These are phyloP conservation scores for Kluyveromyces nonfermentans DNA, from an alignment of 805 yeast genomes.

Conservation along the genomic window DNA sequence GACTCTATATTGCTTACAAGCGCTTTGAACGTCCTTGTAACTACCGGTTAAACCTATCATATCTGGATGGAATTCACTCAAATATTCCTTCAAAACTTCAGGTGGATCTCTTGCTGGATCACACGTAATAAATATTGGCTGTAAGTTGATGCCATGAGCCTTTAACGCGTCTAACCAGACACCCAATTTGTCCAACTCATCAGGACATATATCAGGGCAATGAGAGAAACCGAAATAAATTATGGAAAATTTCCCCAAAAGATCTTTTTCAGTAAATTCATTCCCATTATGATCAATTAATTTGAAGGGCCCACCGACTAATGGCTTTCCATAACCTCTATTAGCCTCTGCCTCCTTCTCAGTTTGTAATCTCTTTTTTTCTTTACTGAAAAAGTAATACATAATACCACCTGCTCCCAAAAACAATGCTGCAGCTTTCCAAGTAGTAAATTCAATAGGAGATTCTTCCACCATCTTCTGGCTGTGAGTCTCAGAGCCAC, in stretches of 20 bases:
- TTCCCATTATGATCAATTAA: conserved; percentile 64
- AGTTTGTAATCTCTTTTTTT: conserved; percentile 64
- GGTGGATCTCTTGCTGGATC: conserved; percentile 95
- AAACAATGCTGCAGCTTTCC: conserved; percentile 73
- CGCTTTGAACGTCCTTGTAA: conserved; percentile 71
- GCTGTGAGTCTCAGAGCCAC: conserved; percentile 36
- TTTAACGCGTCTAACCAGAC: conserved; percentile 52
- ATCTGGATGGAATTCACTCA: conserved; percentile 81
- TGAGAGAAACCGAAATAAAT: conserved; percentile 95
- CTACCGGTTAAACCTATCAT: conserved; percentile 89
- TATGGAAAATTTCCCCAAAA: conserved; percentile 70
- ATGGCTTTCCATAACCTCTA: conserved; percentile 84
- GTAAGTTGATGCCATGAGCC: conserved; percentile 48
- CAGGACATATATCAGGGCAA: conserved; percentile 98
- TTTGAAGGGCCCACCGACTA: conserved; percentile 84
- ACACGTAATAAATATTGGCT: conserved; percentile 89
- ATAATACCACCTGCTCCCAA: conserved; percentile 60
- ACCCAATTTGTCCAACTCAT: conserved; percentile 88
- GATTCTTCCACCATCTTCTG: conserved; percentile 31
- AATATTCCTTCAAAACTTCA: conserved; percentile 69
- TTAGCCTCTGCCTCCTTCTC: conserved; percentile 77
- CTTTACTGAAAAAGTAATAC: conserved; percentile 61
- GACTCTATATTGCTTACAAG: conserved; percentile 86
- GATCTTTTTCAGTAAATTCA: conserved; percentile 64
- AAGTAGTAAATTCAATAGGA: conserved; percentile 60